These are phyloP conservation scores for Neofusicoccum cordaticola DNA, from an alignment of 2,329 filamentous ascomycete genomes.

Conservation along the genomic window DNA sequence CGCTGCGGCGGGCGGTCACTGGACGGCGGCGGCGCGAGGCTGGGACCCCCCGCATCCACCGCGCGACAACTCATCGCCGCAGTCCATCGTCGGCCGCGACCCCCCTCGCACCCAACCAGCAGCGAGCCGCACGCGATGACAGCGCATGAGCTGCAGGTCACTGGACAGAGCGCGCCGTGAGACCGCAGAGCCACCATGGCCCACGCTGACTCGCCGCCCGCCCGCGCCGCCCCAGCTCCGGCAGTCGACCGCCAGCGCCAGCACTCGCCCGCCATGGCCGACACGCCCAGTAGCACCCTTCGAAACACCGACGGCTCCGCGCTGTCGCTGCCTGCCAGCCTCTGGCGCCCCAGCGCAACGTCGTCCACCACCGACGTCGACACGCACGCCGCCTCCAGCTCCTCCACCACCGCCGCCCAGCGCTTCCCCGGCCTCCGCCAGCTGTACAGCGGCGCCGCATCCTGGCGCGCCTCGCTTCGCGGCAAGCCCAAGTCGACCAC, in stretches of 20 bases:
- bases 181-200: constrained; percentile 2
- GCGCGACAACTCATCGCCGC: constrained; percentile 13
- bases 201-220: constrained; percentile 8
- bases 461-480: constrained; percentile 11
- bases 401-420: neutral
- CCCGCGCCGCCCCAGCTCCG: neutral
- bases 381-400: neutral
- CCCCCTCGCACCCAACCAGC: constrained; percentile 9
- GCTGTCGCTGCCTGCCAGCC: neutral
- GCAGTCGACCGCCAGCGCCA: neutral
- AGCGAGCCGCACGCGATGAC: constrained; percentile 11
- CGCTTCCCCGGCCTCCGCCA: constrained; percentile 14
- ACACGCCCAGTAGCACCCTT: neutral
- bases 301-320: constrained; percentile 1
- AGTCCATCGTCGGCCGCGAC: neutral
- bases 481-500: constrained; percentile 33
- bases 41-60: neutral
- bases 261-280: neutral
- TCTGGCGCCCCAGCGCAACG: neutral
- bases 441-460: constrained; percentile 12
- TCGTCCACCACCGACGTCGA: neutral
- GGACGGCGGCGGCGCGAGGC: neutral
- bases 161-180: constrained; percentile 10
- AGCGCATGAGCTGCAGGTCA: constrained; percentile 10
- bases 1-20: neutral